A percentile compares a stretch with the other conserved stretches of the same genome.
Evolutionary conservation across 129 eudicot species (phyloP).

Genomic region (Artemisia annua): DNA sequence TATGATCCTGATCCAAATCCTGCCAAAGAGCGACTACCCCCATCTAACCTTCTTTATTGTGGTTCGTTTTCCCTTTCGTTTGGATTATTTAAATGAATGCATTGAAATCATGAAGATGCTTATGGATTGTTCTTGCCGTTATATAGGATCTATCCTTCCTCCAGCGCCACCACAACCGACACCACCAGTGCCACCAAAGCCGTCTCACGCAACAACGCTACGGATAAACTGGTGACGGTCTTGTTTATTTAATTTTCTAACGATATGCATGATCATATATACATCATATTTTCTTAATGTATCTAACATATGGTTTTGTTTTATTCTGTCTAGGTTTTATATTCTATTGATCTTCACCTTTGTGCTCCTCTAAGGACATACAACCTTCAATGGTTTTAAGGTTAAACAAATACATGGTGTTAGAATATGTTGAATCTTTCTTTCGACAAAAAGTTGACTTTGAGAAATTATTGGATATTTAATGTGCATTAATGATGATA

Average conservation of each 20-base stretch:
- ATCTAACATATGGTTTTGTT: background rate
- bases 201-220: constrained; percentile 27
- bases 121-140: background rate
- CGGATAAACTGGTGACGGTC: constrained; percentile 28
- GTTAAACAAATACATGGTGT: constrained; percentile 6
- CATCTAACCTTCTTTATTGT: constrained; percentile 55
- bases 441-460: background rate
- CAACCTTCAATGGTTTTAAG: constrained; percentile 17
- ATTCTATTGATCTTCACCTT: constrained; percentile 28
- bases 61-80: constrained; percentile 36
- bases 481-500: background rate
- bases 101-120: background rate
- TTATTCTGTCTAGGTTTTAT: constrained; percentile 31
- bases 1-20: constrained; percentile 66
- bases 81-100: background rate
- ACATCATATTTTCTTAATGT: background rate
- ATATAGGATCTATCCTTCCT: constrained; percentile 42
- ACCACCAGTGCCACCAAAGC: constrained; percentile 37
- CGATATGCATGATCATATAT: background rate
- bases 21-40: constrained; percentile 56
- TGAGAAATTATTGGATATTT: background rate
- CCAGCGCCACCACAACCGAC: constrained; percentile 41
- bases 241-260: background rate
- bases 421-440: constrained; percentile 19
- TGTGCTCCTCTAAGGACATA: constrained; percentile 27